Conservation (phyloP, 177 flowering plant genomes). For the Tripterygium wilfordii region DNA sequence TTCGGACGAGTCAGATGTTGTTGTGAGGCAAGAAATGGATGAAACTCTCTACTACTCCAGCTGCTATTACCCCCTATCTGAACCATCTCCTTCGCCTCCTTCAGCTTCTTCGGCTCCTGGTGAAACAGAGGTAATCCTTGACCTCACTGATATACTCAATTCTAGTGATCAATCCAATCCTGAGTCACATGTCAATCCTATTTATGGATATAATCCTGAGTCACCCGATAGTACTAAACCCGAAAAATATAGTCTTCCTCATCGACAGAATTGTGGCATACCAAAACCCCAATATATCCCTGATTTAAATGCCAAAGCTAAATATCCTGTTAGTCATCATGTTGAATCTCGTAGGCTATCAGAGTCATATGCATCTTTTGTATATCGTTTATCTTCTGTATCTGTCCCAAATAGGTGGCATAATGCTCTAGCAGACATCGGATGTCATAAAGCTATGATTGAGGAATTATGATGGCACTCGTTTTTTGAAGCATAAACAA, state of each 20-base stretch:
- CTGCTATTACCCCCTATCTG: too few species aligned
- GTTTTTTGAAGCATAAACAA: not conserved
- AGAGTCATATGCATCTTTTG: slow-evolving; percentile 2
- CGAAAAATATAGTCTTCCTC: not conserved
- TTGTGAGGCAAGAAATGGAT: too few species aligned
- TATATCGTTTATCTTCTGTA: slow-evolving; percentile 1
- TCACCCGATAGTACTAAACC: too few species aligned
- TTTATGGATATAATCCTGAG: too few species aligned
- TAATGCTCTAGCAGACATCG: not conserved
- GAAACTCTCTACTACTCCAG: too few species aligned
- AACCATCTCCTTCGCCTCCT: too few species aligned
- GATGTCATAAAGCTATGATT: slow-evolving; percentile 2
- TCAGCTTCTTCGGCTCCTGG: too few species aligned
- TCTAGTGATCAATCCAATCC: too few species aligned
- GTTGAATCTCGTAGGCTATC: not conserved
- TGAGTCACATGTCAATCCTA: too few species aligned
- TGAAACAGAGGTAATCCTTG: too few species aligned
- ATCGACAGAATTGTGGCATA: not conserved
- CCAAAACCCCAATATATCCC: not conserved
- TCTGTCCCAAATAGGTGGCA: not conserved
- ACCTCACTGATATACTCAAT: too few species aligned
- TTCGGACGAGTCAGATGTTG: too few species aligned
- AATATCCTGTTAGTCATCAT: slow-evolving; percentile 4
- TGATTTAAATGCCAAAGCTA: slow-evolving; percentile 1
- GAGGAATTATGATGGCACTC: not conserved